Evolutionary conservation across 306 rosid species (phyloP).

Genomic region (Senna tora): DNA sequence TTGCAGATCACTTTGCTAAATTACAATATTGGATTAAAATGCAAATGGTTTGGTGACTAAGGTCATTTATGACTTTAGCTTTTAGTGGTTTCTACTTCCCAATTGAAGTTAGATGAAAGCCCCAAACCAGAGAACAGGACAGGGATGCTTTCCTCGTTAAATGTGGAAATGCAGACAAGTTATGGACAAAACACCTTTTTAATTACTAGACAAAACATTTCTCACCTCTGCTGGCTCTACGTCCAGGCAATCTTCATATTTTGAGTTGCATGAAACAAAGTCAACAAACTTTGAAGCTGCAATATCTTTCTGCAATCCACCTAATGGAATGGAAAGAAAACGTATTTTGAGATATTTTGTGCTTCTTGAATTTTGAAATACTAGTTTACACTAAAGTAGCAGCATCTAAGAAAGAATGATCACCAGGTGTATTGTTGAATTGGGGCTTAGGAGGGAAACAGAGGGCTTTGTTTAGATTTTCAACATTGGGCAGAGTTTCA

Average conservation of each 20-base stretch:
- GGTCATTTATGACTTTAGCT: no score
- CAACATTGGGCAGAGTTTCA: constrained; percentile 56
- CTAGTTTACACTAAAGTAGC: constrained; percentile 30
- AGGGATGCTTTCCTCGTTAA: neutral
- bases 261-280: constrained; percentile 44
- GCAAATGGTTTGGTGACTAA: no score
- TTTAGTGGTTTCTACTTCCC: neutral
- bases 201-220: constrained; percentile 14
- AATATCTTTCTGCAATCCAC: constrained; percentile 42
- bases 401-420: constrained; percentile 25
- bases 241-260: constrained; percentile 37
- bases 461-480: constrained; percentile 44
- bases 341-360: constrained; percentile 37
- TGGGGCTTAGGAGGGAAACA: constrained; percentile 53
- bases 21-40: no score
- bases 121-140: neutral
- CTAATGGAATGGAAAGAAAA: constrained; percentile 38
- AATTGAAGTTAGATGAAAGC: neutral
- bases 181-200: constrained; percentile 6
- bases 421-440: constrained; percentile 40
- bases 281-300: constrained; percentile 39
- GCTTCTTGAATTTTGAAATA: constrained; percentile 34
- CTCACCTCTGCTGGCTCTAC: constrained; percentile 47
- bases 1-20: no score
- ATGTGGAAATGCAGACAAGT: neutral